Evolutionary conservation across 2,329 filamentous ascomycete genomes (phyloP), one percentile per base, ranked within the genome.

Genomic region (Grosmannia serpens): DNA sequence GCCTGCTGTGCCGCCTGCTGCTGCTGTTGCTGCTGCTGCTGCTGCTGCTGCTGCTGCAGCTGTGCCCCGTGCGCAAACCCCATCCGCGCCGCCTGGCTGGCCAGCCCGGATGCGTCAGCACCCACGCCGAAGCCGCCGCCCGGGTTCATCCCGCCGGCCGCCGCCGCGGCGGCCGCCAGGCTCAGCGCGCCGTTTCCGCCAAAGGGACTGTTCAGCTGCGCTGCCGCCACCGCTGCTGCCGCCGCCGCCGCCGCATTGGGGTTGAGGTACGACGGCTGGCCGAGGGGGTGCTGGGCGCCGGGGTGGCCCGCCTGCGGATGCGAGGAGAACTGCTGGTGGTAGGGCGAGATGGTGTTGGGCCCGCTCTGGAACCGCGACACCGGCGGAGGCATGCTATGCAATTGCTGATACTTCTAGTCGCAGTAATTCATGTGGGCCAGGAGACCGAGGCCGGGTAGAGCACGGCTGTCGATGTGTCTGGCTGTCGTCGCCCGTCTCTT

Each of bases 51-150:
- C 57, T 76, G 75, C 63, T 76, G 75, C 62, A 81, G 67, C 71
- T 78, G 70, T 76, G 87, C 70, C 13, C 85, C 87, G 68, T 92
- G 86, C 60, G 87, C 83, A 70, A 96, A 96, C 8, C 89, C 86
- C 80, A 94, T 88, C 67, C 92, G 85, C 60, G 89, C 90, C 62
- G 89, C 90, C 71, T 95, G 89, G 70, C 89, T 92, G 35, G 86
- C 89, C 56, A 96, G 82, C 1, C 90, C 89, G 24, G 88, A 87
- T 54, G 78, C 79, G 55, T 78, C 79, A 62, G 83, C 85, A 10
- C 84, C 85, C 11, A 80, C 81, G 59, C 73, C 78, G 64, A 77
- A 81, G 62, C 74, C 81, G 58, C 73, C 70, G 49, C 64, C 69
- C 22, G 72, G 65, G 64, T 76, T 77, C 73, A 79, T 76, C 59